Percentiles rank a stretch among this genome's conserved stretches.
Conservation (phyloP, 2,329 filamentous ascomycete species). For the Trematosphaeria pertusa region DNA sequence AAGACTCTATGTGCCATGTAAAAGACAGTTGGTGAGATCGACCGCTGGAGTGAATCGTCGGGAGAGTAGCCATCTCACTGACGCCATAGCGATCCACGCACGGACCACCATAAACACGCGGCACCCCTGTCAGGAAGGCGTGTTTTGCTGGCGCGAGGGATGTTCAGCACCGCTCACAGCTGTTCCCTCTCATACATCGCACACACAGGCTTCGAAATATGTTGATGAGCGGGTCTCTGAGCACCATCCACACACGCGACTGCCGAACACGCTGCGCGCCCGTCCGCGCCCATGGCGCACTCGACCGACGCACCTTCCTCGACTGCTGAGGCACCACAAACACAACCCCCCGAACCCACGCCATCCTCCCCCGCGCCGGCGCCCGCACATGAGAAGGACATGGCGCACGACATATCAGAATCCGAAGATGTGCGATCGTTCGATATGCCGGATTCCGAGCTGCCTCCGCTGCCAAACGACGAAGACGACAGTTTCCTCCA, state of each 20-base stretch:
- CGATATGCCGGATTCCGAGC: slow-evolving; percentile 45
- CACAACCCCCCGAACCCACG: slow-evolving; percentile 19
- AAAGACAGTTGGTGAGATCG: too few species aligned
- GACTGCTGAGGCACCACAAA: slow-evolving; percentile 33
- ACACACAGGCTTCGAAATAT: slow-evolving; percentile 26
- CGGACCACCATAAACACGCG: slow-evolving; percentile 20
- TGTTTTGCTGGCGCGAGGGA: slow-evolving; percentile 14
- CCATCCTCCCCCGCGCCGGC: slow-evolving; percentile 24
- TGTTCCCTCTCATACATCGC: slow-evolving; percentile 12
- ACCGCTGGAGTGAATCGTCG: too few species aligned
- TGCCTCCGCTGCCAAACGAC: slow-evolving; percentile 49
- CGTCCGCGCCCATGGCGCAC: slow-evolving; percentile 30
- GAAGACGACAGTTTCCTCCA: slow-evolving; percentile 50
- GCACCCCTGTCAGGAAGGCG: slow-evolving; percentile 11
- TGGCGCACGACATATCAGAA: slow-evolving; percentile 36
- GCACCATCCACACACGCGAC: slow-evolving; percentile 24
- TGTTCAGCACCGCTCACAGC: slow-evolving; percentile 3
- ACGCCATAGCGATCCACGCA: slow-evolving; percentile 12
- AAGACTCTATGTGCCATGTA: too few species aligned
- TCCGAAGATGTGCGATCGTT: slow-evolving; percentile 42
- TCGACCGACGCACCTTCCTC: slow-evolving; percentile 26
- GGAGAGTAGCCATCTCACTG: slow-evolving; percentile 8
- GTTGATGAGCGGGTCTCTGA: slow-evolving; percentile 25
- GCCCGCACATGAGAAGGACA: slow-evolving; percentile 22
- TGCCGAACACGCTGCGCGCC: slow-evolving; percentile 22